A percentile compares a stretch with the other conserved stretches of the same genome.
Evolutionary conservation across 805 yeast genomes (phyloP).

Genomic region (Kodamaea nitidulidarum): DNA sequence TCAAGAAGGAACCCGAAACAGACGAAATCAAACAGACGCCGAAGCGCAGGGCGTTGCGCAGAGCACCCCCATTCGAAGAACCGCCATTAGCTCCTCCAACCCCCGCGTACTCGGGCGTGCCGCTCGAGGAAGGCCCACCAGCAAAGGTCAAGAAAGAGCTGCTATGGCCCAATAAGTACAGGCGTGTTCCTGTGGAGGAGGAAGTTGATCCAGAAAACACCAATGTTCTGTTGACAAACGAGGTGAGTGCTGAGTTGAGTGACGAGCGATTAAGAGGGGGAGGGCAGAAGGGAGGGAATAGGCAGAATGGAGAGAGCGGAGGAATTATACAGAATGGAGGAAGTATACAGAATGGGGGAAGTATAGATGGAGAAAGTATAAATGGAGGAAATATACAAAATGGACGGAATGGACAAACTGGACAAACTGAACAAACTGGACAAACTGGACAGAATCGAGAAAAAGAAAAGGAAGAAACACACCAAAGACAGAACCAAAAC

Average conservation of each 20-base stretch:
- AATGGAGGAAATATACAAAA: no score
- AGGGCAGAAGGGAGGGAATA: no score
- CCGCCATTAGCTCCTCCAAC: slow-evolving; percentile 53
- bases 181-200: slow-evolving; percentile 17
- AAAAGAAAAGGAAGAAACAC: no score
- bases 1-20: neutral
- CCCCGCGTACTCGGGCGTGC: slow-evolving; percentile 67
- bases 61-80: slow-evolving; percentile 44
- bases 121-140: slow-evolving; percentile 67
- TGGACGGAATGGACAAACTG: no score
- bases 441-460: no score
- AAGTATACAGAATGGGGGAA: no score
- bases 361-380: no score
- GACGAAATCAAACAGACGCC: no score
- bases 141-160: slow-evolving; percentile 53
- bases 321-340: no score
- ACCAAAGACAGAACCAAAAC: no score
- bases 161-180: slow-evolving; percentile 40
- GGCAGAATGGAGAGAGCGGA: no score
- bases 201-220: slow-evolving; percentile 9
- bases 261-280: neutral
- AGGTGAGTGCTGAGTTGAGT: neutral
- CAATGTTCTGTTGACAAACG: slow-evolving; percentile 1
- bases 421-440: no score
- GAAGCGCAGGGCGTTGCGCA: neutral